These are phyloP conservation scores for Ailanthus altissimus DNA, from an alignment of 345 rosid species.

Conservation along the genomic window DNA sequence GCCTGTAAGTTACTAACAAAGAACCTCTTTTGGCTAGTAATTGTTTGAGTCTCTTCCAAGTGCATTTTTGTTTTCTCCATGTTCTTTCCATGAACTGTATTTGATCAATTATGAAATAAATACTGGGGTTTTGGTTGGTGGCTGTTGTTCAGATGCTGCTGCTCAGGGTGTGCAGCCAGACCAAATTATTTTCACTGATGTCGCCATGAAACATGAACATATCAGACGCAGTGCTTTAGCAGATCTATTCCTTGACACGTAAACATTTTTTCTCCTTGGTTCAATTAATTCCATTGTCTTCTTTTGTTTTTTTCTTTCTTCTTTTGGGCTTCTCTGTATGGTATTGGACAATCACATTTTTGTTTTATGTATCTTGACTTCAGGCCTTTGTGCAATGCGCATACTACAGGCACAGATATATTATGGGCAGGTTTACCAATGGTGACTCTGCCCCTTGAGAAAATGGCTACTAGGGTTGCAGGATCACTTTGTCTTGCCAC, in stretches of 20 bases:
- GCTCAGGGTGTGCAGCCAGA: conserved; percentile 86
- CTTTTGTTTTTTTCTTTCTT: not conserved
- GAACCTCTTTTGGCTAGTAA: not conserved
- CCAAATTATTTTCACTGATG: conserved; percentile 95
- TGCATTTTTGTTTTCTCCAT: not conserved
- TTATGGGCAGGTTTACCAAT: conserved; percentile 99
- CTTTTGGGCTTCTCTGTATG: not conserved
- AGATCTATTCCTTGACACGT: conserved; percentile 97
- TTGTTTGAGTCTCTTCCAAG: not conserved
- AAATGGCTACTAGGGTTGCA: conserved; percentile 99
- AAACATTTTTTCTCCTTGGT: conserved; percentile 20
- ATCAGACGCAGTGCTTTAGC: conserved; percentile 95
- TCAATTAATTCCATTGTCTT: not conserved
- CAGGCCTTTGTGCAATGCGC: conserved; percentile 98
- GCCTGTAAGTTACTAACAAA: conserved; percentile 49
- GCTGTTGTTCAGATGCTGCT: conserved; percentile 66
- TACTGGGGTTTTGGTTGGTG: not conserved
- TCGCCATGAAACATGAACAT: conserved; percentile 96
- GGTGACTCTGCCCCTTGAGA: conserved; percentile 97
- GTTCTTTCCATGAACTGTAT: not conserved
- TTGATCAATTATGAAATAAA: not conserved
- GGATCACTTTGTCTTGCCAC: conserved; percentile 97
- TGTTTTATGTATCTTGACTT: not conserved
- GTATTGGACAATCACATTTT: not conserved
- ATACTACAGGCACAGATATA: conserved; percentile 97